A percentile compares a stretch with the other conserved stretches of the same genome.
Evolutionary conservation across 2,329 filamentous ascomycete genomes (phyloP).

Genomic region (Hymenoscyphus occultus): DNA sequence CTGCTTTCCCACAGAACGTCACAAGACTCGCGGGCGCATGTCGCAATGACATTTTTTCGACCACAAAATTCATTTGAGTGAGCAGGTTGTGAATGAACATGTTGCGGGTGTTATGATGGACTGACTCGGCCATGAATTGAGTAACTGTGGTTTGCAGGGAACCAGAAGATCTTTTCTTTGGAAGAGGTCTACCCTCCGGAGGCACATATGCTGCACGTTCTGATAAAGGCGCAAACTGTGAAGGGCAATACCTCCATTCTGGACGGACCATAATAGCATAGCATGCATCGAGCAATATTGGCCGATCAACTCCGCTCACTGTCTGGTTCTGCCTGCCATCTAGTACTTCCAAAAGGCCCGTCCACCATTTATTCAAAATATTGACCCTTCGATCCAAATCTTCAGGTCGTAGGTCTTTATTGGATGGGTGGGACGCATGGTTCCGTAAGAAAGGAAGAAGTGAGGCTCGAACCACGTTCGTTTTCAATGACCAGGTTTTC

Average conservation of each 20-base stretch:
- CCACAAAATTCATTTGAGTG: slow-evolving; percentile 67
- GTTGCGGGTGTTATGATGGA: slow-evolving; percentile 69
- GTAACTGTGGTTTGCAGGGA: slow-evolving; percentile 59
- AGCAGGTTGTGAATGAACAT: slow-evolving; percentile 67
- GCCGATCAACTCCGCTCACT: slow-evolving; percentile 67
- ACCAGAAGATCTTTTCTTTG: slow-evolving; percentile 41
- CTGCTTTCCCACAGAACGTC: slow-evolving; percentile 69
- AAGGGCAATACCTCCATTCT: slow-evolving; percentile 64
- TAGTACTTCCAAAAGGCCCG: slow-evolving; percentile 64
- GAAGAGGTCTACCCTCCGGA: slow-evolving; percentile 29
- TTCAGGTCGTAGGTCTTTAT: slow-evolving; percentile 58
- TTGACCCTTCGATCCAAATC: slow-evolving; percentile 66
- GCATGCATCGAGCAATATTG: slow-evolving; percentile 66
- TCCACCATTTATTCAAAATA: slow-evolving; percentile 76
- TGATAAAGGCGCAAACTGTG: slow-evolving; percentile 51
- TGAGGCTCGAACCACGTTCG: slow-evolving; percentile 62
- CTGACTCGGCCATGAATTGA: slow-evolving; percentile 66
- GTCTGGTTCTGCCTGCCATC: slow-evolving; percentile 66
- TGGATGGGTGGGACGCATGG: slow-evolving; percentile 57
- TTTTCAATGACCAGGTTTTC: slow-evolving; percentile 66
- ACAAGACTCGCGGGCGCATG: slow-evolving; percentile 55
- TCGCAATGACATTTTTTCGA: slow-evolving; percentile 69
- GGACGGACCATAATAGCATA: slow-evolving; percentile 67
- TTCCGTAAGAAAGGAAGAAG: slow-evolving; percentile 64
- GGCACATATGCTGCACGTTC: slow-evolving; percentile 40